Base-by-base conservation (phyloP, 306 rosid genomes). In the Lagenaria siceraria region DNA sequence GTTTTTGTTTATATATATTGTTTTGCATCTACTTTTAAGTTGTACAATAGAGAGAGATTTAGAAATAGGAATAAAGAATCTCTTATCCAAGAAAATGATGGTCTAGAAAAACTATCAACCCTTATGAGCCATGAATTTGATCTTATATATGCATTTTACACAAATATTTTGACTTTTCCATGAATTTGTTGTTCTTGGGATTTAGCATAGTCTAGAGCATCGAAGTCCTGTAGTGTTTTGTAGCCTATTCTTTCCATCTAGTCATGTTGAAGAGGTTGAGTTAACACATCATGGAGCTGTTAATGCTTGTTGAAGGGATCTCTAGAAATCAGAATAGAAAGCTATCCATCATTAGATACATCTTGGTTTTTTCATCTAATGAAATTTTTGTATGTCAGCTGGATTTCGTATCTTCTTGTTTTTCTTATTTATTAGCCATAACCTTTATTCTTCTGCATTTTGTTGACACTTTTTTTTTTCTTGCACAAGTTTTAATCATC, bases 401-500 rank as follows among this genome's bases (percentile, higher is more conserved):
- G 74, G 49, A 24, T 68, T 22, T 68, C 38, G 48, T 19, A 66
- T 13, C 33, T 43, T 4, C 53, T 21, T 64, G 25, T 42, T 66
- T 68, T 11, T 42, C 74, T 68, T 42, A 14, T 6, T 24, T 14
- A 12, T 46, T 24, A 12, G 27, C 13, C 49, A 46, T 70, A 17
- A 22, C 75, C 9, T 15, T 11, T 15, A 7, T 43, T 27, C 58
- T 70, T 70, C 58, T 42, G 52, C 75, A 70, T 46, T 46, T 22
- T 25, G 22, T 46, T 70, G 58, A 46, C 75, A 40, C 31, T 43
- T 46, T 5, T 43, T 15, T 43, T 70, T 69, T 7, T 46, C 38
- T 70, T 70, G 71, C 25, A 15, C 48, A 21, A 43, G 75, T 74
- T 83, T 76, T 40, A 70, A 80, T 74, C 83, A 54, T 48, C 66